Conservation (phyloP, 148 eudicot genomes). For the Spergularia marina region DNA sequence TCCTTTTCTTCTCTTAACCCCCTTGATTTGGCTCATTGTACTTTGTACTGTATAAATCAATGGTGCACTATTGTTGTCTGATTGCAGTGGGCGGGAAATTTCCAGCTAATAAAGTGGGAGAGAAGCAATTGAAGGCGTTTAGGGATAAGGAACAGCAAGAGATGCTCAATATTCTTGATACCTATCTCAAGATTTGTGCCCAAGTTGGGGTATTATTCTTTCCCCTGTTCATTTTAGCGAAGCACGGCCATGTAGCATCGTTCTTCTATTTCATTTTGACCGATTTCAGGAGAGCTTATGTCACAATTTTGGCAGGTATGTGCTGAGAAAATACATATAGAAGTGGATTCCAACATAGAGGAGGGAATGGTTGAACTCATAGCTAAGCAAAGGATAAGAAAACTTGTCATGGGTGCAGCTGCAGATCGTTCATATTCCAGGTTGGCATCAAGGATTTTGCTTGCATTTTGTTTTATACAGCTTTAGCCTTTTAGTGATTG, state of each 20-base stretch:
- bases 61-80: constrained; percentile 5
- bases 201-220: constrained; percentile 55
- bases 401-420: constrained; percentile 87
- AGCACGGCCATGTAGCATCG: background rate
- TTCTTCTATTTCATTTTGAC: background rate
- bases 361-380: constrained; percentile 70
- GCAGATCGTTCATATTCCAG: constrained; percentile 48
- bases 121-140: constrained; percentile 36
- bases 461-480: constrained; percentile 2
- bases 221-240: constrained; percentile 9
- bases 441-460: constrained; percentile 26
- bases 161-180: constrained; percentile 39
- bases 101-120: constrained; percentile 44
- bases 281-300: background rate
- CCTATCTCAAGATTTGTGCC: constrained; percentile 48
- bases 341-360: constrained; percentile 53
- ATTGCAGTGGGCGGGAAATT: constrained; percentile 63
- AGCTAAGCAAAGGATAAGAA: constrained; percentile 43
- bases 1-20: background rate
- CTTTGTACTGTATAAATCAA: background rate
- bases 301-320: constrained; percentile 41
- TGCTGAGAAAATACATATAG: constrained; percentile 49
- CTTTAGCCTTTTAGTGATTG: background rate
- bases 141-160: constrained; percentile 54
- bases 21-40: background rate